Conservation (phyloP, 1,284 basidiomycete species). For the Cutaneotrichosporon daszewskae region DNA sequence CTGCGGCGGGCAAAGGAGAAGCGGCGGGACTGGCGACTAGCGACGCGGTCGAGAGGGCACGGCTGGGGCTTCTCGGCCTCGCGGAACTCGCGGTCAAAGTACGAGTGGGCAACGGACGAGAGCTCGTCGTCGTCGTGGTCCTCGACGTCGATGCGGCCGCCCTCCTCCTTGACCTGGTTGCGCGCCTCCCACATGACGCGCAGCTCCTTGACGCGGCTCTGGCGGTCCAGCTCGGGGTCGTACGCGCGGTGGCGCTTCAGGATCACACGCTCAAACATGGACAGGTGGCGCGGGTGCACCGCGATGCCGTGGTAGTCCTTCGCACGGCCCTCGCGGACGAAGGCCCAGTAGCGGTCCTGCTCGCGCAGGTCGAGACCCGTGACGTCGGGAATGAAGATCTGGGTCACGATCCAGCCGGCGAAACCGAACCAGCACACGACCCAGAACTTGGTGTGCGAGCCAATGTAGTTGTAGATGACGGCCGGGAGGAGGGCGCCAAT, state of each 20-base stretch:
- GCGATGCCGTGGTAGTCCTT: conserved; percentile 55
- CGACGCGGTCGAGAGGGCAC: conserved; percentile 1
- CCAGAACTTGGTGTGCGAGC: conserved; percentile 51
- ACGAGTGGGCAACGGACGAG: conserved; percentile 22
- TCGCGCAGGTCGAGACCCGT: conserved; percentile 55
- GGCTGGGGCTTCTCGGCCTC: conserved; percentile 6
- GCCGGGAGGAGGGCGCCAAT: conserved; percentile 51
- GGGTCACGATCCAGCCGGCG: conserved; percentile 49
- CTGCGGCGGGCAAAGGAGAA: not conserved
- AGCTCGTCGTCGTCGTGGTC: conserved; percentile 30
- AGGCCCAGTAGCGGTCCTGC: conserved; percentile 55
- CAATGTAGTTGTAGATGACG: conserved; percentile 46
- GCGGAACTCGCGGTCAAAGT: conserved; percentile 24
- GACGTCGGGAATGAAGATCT: conserved; percentile 52
- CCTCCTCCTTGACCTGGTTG: conserved; percentile 24
- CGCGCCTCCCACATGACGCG: conserved; percentile 46
- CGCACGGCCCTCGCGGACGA: conserved; percentile 50
- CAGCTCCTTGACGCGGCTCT: conserved; percentile 52
- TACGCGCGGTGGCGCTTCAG: conserved; percentile 52
- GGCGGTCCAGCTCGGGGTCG: conserved; percentile 52
- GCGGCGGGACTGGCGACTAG: not conserved
- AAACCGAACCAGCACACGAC: conserved; percentile 55
- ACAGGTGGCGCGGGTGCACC: conserved; percentile 53
- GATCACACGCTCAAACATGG: conserved; percentile 50
- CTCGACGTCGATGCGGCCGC: conserved; percentile 14